Evolutionary conservation across 352 stramenopile genomes (phyloP).

Genomic region (Phytopythium chamaehyphon): DNA sequence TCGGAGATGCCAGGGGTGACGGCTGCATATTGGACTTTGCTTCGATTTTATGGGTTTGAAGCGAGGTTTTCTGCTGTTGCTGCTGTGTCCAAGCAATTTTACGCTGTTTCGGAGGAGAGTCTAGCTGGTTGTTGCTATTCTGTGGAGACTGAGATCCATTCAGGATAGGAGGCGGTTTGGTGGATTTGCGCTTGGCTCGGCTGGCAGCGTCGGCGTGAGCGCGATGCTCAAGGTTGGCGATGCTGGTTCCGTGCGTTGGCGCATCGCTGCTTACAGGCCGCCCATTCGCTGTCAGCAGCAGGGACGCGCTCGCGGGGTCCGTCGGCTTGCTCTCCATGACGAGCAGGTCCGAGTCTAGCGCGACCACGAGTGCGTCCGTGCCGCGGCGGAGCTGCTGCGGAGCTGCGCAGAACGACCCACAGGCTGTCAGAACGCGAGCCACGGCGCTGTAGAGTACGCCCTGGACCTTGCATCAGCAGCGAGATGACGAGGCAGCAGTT

Average conservation of each 20-base stretch:
- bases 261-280: slow-evolving; percentile 29
- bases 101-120: slow-evolving; percentile 5
- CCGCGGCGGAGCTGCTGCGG: slow-evolving; percentile 19
- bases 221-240: too few relatives aligned
- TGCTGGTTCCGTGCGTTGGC: too few relatives aligned
- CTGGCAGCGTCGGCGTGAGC: background rate
- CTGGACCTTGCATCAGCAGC: slow-evolving; percentile 76
- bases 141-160: too few relatives aligned
- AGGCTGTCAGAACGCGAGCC: too few relatives aligned
- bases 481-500: slow-evolving; percentile 85
- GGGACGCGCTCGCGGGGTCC: slow-evolving; percentile 36
- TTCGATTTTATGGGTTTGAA: background rate
- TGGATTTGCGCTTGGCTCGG: too few relatives aligned
- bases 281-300: slow-evolving; percentile 47
- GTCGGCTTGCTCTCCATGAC: slow-evolving; percentile 39
- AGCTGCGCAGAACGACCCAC: too few relatives aligned
- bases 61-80: background rate
- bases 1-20: background rate
- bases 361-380: slow-evolving; percentile 39
- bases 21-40: background rate
- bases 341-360: slow-evolving; percentile 66
- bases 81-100: slow-evolving; percentile 3
- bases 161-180: background rate
- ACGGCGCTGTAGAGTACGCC: too few relatives aligned
- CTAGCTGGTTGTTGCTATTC: slow-evolving; percentile 7